phyloP scores from a whole-genome alignment of 306 rosid species.

The Vachellia collinsii region DNA sequence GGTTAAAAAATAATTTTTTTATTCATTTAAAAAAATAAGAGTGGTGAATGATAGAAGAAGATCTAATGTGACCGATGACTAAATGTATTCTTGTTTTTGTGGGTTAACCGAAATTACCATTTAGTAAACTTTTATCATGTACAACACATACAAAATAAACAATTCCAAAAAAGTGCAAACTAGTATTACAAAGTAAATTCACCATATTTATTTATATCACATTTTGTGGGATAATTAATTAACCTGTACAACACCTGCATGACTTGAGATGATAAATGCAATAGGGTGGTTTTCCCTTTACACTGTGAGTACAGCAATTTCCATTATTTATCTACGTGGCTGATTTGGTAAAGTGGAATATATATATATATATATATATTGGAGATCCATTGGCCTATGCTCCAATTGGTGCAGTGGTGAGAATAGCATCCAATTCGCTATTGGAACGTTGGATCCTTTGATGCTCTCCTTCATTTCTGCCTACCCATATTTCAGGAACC shows the following conservation, averaged over 20 bases:
- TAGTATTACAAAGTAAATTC: not conserved
- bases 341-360: not conserved
- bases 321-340: not conserved
- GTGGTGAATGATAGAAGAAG: no score
- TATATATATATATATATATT: not conserved
- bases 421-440: conserved; percentile 63
- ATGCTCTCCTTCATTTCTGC: conserved; percentile 37
- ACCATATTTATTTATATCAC: not conserved
- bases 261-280: not conserved
- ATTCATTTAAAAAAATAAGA: no score
- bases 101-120: no score
- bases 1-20: no score
- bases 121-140: no score
- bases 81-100: no score
- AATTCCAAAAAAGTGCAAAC: not conserved
- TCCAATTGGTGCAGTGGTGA: conserved; percentile 54
- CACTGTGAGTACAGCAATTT: not conserved
- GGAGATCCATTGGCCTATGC: conserved; percentile 39
- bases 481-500: conserved; percentile 67
- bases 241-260: not conserved
- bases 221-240: not conserved
- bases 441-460: conserved; percentile 45
- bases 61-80: no score
- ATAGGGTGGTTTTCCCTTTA: not conserved
- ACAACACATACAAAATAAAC: not conserved